Conservation (phyloP, 169 alveolate genomes). For the Plasmodium vinckei region DNA sequence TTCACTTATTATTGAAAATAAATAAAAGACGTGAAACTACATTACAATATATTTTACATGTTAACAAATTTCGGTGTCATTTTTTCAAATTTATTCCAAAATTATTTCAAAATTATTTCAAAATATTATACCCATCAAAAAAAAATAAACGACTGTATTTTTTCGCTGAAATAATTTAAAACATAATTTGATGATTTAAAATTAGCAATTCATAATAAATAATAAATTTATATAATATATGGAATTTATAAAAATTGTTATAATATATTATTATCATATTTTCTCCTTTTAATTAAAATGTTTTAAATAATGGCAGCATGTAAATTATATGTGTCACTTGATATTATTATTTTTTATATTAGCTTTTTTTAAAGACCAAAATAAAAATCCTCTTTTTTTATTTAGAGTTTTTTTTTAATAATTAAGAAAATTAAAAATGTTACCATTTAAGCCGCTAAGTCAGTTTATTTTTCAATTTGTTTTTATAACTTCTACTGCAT, state of each 20-base stretch:
- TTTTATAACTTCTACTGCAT: conserved; percentile 61
- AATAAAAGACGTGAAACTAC: too few relatives aligned
- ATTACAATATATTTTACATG: too few relatives aligned
- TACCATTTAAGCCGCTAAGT: conserved; percentile 68
- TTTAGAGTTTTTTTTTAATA: conserved; percentile 16
- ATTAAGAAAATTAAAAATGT: conserved; percentile 44
- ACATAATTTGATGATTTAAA: not conserved
- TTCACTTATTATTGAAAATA: too few relatives aligned
- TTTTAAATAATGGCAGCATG: conserved; percentile 39
- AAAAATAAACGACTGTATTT: too few relatives aligned
- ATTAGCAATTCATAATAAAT: too few relatives aligned
- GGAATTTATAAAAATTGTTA: too few relatives aligned
- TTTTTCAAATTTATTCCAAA: too few relatives aligned
- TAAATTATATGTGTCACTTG: conserved; percentile 14
- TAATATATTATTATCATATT: too few relatives aligned
- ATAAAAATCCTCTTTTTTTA: conserved; percentile 2
- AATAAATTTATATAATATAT: too few relatives aligned
- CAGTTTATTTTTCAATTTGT: conserved; percentile 69
- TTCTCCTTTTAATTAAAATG: conserved; percentile 3
- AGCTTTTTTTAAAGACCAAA: conserved; percentile 22
- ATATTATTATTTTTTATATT: conserved; percentile 7
- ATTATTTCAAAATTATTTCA: too few relatives aligned
- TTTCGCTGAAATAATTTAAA: not conserved
- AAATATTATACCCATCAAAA: too few relatives aligned
- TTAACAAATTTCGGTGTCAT: too few relatives aligned